Evolutionary conservation across 1,284 basidiomycete species (phyloP).

Genomic region (Cutaneotrichosporon sp.): DNA sequence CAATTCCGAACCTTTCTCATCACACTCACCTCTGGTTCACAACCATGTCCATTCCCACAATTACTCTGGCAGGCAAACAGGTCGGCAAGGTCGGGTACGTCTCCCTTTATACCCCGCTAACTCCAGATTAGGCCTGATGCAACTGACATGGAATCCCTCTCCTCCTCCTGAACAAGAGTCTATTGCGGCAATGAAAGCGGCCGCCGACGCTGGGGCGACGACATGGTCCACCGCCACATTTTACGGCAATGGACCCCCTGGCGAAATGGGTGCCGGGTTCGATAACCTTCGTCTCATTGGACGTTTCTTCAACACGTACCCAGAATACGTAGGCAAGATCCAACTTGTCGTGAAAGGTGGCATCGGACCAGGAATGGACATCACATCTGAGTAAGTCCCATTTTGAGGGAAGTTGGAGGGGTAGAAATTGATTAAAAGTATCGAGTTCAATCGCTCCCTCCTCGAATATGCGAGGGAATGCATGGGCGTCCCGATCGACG

Average conservation of each 20-base stretch:
- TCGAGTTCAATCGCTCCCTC: constrained; percentile 55
- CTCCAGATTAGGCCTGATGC: constrained; percentile 57
- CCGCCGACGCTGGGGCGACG: constrained; percentile 60
- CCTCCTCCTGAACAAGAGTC: constrained; percentile 59
- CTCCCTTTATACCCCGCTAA: not conserved
- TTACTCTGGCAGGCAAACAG: constrained; percentile 36
- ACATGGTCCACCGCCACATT: constrained; percentile 53
- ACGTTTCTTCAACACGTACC: constrained; percentile 55
- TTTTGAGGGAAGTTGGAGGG: too few species aligned
- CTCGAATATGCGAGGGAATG: constrained; percentile 52
- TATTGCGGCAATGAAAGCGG: constrained; percentile 63
- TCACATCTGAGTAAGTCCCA: constrained; percentile 25
- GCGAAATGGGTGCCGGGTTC: constrained; percentile 20
- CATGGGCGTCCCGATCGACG: constrained; percentile 56
- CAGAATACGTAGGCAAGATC: constrained; percentile 59
- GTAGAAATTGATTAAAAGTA: too few species aligned
- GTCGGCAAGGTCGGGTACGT: constrained; percentile 43
- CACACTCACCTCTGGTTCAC: not conserved
- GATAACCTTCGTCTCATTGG: constrained; percentile 49
- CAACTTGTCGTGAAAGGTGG: constrained; percentile 60
- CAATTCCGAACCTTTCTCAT: not conserved
- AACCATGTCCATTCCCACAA: constrained; percentile 28
- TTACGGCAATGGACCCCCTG: constrained; percentile 38
- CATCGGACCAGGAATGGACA: constrained; percentile 22
- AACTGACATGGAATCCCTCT: constrained; percentile 57